Evolutionary conservation across 805 yeast genomes (phyloP).

Genomic region (Pichia heedii): DNA sequence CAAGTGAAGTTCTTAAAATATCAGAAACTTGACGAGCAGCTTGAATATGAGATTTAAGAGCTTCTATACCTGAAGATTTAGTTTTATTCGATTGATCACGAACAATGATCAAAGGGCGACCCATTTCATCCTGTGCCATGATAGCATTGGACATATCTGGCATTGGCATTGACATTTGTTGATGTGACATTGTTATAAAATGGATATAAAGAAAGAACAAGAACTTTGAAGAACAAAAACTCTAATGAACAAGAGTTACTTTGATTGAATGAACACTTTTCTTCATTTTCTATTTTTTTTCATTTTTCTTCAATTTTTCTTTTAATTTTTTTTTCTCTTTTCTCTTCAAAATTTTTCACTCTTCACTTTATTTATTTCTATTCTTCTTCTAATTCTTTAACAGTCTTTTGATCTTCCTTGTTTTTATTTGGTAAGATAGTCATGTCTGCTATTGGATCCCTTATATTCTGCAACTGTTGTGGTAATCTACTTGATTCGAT

Average conservation of each 20-base stretch:
- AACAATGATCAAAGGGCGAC: constrained; percentile 96
- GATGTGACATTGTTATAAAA: constrained; percentile 2
- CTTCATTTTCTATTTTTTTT: too few relatives aligned
- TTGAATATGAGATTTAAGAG: constrained; percentile 77
- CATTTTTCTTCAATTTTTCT: too few relatives aligned
- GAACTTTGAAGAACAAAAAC: too few relatives aligned
- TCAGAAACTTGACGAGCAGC: constrained; percentile 95
- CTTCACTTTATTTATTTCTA: neutral
- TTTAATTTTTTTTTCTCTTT: neutral
- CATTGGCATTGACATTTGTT: constrained; percentile 35
- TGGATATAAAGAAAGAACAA: too few relatives aligned
- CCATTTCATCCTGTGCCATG: constrained; percentile 98
- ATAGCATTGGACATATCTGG: constrained; percentile 98
- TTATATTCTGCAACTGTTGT: constrained; percentile 88
- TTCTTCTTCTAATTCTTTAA: neutral
- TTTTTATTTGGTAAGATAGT: too few relatives aligned
- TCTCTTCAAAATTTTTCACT: neutral
- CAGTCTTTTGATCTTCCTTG: too few relatives aligned
- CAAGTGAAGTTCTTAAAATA: constrained; percentile 84
- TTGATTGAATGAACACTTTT: too few relatives aligned
- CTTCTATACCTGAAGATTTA: constrained; percentile 70
- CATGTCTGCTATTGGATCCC: constrained; percentile 94
- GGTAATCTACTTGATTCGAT: constrained; percentile 81
- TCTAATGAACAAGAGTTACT: too few relatives aligned
- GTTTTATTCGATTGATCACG: constrained; percentile 53